Evolutionary conservation across 2,329 filamentous ascomycete genomes (phyloP).

Genomic region (Fusarium nisikadoi): DNA sequence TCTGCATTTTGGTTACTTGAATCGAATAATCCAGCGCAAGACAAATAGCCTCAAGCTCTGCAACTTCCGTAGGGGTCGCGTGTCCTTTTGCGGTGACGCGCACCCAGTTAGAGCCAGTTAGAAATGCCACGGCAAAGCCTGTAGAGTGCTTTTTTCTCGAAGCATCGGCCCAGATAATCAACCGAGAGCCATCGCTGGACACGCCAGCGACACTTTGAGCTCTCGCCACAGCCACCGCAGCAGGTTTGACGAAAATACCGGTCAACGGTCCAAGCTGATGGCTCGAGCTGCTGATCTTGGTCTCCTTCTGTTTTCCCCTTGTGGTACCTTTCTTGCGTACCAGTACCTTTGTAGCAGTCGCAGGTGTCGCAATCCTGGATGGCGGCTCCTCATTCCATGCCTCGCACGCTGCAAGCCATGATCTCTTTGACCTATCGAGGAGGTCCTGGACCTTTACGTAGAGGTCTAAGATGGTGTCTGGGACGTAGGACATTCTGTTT

Average conservation of each 20-base stretch:
- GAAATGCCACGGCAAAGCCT: neutral
- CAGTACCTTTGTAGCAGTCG: neutral
- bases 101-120: neutral
- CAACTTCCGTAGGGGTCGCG: neutral
- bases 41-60: neutral
- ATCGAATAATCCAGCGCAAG: neutral
- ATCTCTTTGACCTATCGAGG: neutral
- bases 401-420: neutral
- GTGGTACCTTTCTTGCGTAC: neutral
- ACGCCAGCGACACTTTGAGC: neutral
- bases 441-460: neutral
- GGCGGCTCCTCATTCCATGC: neutral
- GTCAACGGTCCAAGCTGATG: neutral
- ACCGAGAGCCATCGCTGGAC: neutral
- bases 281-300: neutral
- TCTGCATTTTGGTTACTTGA: neutral
- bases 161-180: neutral
- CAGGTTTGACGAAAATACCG: neutral
- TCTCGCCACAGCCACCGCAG: neutral
- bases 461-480: neutral
- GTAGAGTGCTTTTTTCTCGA: neutral
- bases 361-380: neutral
- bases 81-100: neutral
- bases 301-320: neutral
- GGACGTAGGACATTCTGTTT: neutral